Conservation (phyloP, 2,329 filamentous ascomycete genomes). For the Aureobasidium sp. region DNA sequence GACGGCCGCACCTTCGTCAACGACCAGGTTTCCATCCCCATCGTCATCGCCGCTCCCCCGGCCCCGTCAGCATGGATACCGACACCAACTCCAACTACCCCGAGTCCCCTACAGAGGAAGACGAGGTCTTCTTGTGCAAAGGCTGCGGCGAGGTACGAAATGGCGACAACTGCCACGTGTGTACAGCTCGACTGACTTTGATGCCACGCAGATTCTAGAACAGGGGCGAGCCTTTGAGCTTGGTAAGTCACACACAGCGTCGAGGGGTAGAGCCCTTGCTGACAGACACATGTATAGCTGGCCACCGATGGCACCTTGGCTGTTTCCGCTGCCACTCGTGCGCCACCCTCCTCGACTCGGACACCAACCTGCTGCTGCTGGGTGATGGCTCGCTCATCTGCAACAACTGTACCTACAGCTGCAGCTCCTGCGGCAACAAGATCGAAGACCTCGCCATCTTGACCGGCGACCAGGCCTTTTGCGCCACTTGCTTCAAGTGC, state of each 20-base stretch:
- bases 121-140: conserved; percentile 77
- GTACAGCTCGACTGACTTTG: neutral
- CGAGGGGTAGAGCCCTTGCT: conserved; percentile 19
- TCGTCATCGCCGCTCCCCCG: neutral
- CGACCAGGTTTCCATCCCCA: neutral
- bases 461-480: conserved; percentile 96
- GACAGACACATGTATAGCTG: conserved; percentile 51
- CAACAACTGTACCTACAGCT: conserved; percentile 99
- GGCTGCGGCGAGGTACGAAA: conserved; percentile 73
- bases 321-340: conserved; percentile 98
- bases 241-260: conserved; percentile 48
- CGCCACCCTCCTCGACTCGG: conserved; percentile 90
- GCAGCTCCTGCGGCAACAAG: conserved; percentile 91
- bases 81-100: conserved; percentile 23
- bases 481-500: conserved; percentile 92
- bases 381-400: conserved; percentile 97
- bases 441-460: conserved; percentile 97
- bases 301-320: conserved; percentile 96
- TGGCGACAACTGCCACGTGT: neutral
- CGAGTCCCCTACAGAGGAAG: conserved; percentile 61
- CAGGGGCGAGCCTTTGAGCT: conserved; percentile 98
- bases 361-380: conserved; percentile 92
- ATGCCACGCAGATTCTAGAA: conserved; percentile 67
- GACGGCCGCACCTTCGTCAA: neutral
- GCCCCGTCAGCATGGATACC: neutral